Evolutionary conservation across 805 yeast genomes (phyloP).

Genomic region (Starmerella etchellsii): DNA sequence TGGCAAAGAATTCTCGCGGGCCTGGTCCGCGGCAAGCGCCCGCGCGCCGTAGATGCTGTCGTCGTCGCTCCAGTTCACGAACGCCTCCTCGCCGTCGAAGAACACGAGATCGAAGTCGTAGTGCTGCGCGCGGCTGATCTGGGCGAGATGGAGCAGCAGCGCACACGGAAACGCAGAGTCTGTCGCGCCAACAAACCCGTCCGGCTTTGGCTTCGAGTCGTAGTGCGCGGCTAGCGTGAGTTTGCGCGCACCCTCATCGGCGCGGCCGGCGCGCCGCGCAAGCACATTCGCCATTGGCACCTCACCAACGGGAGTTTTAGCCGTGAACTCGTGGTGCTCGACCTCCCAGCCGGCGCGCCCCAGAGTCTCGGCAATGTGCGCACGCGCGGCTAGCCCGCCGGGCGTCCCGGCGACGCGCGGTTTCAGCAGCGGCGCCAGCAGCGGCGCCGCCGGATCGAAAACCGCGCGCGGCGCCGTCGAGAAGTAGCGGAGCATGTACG

Average conservation of each 20-base stretch:
- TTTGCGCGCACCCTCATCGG: neutral
- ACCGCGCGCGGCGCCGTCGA: no score
- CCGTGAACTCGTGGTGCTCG: constrained; percentile 24
- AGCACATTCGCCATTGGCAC: constrained; percentile 26
- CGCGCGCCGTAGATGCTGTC: constrained; percentile 49
- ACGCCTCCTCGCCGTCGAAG: constrained; percentile 52
- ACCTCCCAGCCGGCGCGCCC: constrained; percentile 23
- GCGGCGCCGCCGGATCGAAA: no score
- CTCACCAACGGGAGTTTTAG: constrained; percentile 31
- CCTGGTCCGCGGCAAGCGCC: constrained; percentile 35
- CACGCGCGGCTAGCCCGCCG: constrained; percentile 14
- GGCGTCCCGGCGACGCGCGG: constrained; percentile 21
- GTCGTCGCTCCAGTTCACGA: constrained; percentile 37
- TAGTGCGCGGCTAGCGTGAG: constrained; percentile 39
- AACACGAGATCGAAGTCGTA: constrained; percentile 27
- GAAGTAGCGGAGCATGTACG: no score
- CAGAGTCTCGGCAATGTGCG: constrained; percentile 25
- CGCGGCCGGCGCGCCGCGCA: constrained; percentile 20
- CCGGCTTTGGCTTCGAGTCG: constrained; percentile 38
- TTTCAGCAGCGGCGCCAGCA: constrained; percentile 18
- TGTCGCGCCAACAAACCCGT: constrained; percentile 48
- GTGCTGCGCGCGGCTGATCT: constrained; percentile 16
- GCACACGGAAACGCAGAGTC: constrained; percentile 51
- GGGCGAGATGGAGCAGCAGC: constrained; percentile 35
- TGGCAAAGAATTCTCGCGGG: constrained; percentile 23